Percentiles rank a stretch among this genome's conserved stretches.
Conservation (phyloP, 2,329 filamentous ascomycete genomes). For the Claviceps purpurea region DNA sequence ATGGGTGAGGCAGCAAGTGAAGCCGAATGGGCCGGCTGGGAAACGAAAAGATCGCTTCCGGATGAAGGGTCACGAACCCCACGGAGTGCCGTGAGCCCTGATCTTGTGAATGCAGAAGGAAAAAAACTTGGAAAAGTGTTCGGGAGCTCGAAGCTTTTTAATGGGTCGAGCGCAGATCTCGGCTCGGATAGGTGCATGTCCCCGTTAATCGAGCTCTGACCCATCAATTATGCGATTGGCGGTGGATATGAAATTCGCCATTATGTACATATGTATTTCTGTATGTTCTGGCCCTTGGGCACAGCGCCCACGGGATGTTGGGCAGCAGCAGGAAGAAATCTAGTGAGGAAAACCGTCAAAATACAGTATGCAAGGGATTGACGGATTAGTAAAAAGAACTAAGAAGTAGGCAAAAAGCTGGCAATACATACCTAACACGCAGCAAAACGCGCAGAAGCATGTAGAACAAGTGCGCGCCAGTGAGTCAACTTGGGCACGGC, state of each 20-base stretch:
- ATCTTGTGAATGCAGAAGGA: not conserved
- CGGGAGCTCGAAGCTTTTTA: slow-evolving; percentile 1
- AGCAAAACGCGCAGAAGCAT: no score
- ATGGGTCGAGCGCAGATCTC: not conserved
- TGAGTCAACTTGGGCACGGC: slow-evolving; percentile 8
- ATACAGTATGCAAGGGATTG: no score
- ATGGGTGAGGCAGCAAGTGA: no score
- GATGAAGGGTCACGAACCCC: not conserved
- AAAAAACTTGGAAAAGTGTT: not conserved
- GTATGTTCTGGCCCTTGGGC: no score
- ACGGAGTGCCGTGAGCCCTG: not conserved
- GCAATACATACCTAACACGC: no score
- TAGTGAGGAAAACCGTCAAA: no score
- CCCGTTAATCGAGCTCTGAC: slow-evolving; percentile 12
- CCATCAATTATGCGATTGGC: slow-evolving; percentile 16
- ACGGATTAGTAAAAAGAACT: no score
- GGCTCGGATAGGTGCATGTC: slow-evolving; percentile 6
- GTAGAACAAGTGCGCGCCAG: slow-evolving; percentile 1
- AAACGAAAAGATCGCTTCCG: not conserved
- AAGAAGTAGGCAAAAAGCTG: no score
- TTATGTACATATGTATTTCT: no score
- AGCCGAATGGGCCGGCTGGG: no score
- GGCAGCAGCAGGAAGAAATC: not conserved
- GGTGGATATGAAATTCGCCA: slow-evolving; percentile 8
- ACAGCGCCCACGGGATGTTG: no score